Conservation (phyloP, 129 eudicot species). For the Smallanthus sonchifolius region DNA sequence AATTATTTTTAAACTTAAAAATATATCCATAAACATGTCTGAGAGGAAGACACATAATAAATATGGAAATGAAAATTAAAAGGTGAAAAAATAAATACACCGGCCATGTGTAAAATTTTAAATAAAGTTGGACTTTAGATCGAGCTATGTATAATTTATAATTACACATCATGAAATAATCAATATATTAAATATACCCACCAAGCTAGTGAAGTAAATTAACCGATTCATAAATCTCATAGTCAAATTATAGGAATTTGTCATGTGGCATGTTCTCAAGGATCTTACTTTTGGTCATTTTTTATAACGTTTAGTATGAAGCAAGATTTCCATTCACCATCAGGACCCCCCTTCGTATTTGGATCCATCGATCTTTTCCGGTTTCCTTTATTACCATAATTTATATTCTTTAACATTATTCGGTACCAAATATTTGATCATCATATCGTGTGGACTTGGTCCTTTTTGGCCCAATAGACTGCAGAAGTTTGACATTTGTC, state of each 20-base stretch:
- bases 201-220: background rate
- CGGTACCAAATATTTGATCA: slow-evolving; percentile 28
- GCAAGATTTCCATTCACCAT: slow-evolving; percentile 21
- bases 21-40: background rate
- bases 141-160: background rate
- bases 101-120: no score
- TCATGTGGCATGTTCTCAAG: slow-evolving; percentile 27
- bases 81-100: no score
- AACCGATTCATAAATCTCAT: background rate
- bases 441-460: slow-evolving; percentile 31
- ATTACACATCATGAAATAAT: background rate
- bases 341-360: background rate
- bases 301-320: slow-evolving; percentile 9
- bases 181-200: background rate
- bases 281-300: slow-evolving; percentile 13
- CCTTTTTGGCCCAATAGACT: slow-evolving; percentile 26
- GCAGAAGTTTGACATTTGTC: slow-evolving; percentile 41
- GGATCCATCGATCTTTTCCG: background rate
- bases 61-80: no score
- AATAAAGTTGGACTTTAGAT: no score
- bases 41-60: no score
- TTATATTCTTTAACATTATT: slow-evolving; percentile 23
- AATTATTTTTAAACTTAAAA: background rate
- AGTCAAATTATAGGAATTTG: slow-evolving; percentile 25
- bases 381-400: slow-evolving; percentile 14